Base-by-base conservation (phyloP, 805 yeast species). In the Nakazawaea anatomiae region DNA sequence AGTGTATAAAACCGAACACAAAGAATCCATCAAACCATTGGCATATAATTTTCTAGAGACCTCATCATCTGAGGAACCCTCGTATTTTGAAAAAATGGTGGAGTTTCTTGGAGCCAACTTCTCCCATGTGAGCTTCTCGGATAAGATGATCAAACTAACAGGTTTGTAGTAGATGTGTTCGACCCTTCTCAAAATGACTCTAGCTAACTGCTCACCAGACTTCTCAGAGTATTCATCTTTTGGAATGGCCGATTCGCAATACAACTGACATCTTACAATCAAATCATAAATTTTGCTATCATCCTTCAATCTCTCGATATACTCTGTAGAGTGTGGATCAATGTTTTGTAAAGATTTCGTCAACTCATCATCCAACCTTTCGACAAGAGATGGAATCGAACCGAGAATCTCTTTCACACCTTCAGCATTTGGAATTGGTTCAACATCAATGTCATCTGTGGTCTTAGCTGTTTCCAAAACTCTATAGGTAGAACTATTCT, bases 131-230 rank as follows among this genome's bases (percentile, higher is more conserved):
- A 75, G 72, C 28, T 72, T 64, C 74, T 94, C 99, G 56, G 80
- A 75, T 53, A 80, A 74, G 46, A 72, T 69, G 55, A 90, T 85
- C 57, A 94, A 82, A 55, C 79, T 80, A 52, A 79, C 77, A 38
- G 97, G 92, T 74, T 94, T 94, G 82, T 83, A 94, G 74, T 94
- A 94, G 55, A 94, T 77, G 71, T 89, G 96, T 62, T 92, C 97
- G 61, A 94, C 73, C 72, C 99, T 82, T 66, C 94, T 85, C 48
- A 84, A 75, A 44, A 89, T 75, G 45, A 89, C 77, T 67, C 98
- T 82, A 31, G 87, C 79, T 58, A 87, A 73, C 59, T 80, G 83
- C 60, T 77, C 83, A 58, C 78, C 75, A 57, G 74, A 67, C 9
- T 70, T 55, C 55, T 77, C 80, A 28, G 70, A 66, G 39, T 66